These are phyloP conservation scores for Coprinopsis sp. DNA, from an alignment of 768 basidiomycete species.

Conservation along the genomic window DNA sequence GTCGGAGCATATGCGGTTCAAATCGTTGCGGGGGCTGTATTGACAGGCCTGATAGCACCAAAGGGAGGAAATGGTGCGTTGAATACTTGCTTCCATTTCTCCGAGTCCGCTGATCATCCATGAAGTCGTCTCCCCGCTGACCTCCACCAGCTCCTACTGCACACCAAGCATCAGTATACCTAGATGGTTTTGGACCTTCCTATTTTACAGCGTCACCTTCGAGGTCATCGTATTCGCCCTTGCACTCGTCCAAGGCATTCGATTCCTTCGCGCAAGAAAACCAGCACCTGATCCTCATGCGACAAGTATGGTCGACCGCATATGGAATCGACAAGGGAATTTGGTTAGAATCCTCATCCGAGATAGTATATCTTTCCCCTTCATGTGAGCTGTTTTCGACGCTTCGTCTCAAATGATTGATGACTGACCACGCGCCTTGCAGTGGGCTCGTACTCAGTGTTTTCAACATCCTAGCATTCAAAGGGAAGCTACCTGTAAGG, in stretches of 20 bases:
- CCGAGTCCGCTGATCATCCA: not conserved
- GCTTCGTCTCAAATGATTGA: not conserved
- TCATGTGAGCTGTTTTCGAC: conserved; percentile 1
- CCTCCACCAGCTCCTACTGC: not conserved
- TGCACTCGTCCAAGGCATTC: not conserved
- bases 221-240: not conserved
- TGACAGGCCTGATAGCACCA: not conserved
- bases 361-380: conserved; percentile 8
- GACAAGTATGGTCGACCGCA: not conserved
- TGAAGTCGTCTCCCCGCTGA: not conserved
- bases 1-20: not conserved
- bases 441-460: not conserved
- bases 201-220: conserved; percentile 2
- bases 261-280: conserved; percentile 1
- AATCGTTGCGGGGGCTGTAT: not conserved
- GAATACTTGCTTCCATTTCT: no score
- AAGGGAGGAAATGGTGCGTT: not conserved
- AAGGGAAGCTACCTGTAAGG: conserved; percentile 1
- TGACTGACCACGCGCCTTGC: not conserved
- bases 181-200: conserved; percentile 1
- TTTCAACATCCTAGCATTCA: conserved; percentile 1
- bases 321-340: not conserved
- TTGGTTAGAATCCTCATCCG: conserved; percentile 1
- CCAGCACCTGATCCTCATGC: not conserved
- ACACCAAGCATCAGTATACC: not conserved